These are phyloP conservation scores for Pichia deserticola DNA, from an alignment of 805 yeast species.

Conservation along the genomic window DNA sequence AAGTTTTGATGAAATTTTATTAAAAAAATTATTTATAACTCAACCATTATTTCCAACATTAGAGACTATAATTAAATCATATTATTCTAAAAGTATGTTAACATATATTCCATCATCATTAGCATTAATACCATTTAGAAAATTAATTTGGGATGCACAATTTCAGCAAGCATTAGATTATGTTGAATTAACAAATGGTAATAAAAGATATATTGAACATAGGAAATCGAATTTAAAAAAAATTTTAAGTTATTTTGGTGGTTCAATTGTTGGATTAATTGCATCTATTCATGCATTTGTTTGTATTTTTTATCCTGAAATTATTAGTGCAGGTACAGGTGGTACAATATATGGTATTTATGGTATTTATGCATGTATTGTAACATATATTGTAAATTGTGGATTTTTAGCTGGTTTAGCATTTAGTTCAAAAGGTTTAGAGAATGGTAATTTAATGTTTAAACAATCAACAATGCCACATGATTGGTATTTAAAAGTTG, in stretches of 20 bases:
- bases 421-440: conserved; percentile 41
- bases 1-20: conserved; percentile 14
- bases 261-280: conserved; percentile 35
- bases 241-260: conserved; percentile 35
- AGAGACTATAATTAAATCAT: conserved; percentile 20
- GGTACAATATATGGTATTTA: conserved; percentile 27
- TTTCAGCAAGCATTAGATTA: conserved; percentile 48
- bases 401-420: conserved; percentile 36
- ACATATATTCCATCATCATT: conserved; percentile 28
- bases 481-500: conserved; percentile 58
- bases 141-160: conserved; percentile 51
- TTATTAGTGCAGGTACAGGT: conserved; percentile 28
- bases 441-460: conserved; percentile 53
- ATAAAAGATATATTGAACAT: conserved; percentile 38
- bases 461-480: conserved; percentile 56
- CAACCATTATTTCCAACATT: conserved; percentile 22
- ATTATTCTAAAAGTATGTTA: conserved; percentile 17
- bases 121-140: conserved; percentile 59
- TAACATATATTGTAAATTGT: conserved; percentile 42
- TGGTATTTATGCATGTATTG: conserved; percentile 39
- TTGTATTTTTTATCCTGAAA: conserved; percentile 28
- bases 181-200: conserved; percentile 56
- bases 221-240: conserved; percentile 23
- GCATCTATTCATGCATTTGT: conserved; percentile 42
- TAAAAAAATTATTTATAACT: conserved; percentile 18